Base-by-base conservation (phyloP, 139 green algal genomes). In the Mesotaenium endlicherianum region DNA sequence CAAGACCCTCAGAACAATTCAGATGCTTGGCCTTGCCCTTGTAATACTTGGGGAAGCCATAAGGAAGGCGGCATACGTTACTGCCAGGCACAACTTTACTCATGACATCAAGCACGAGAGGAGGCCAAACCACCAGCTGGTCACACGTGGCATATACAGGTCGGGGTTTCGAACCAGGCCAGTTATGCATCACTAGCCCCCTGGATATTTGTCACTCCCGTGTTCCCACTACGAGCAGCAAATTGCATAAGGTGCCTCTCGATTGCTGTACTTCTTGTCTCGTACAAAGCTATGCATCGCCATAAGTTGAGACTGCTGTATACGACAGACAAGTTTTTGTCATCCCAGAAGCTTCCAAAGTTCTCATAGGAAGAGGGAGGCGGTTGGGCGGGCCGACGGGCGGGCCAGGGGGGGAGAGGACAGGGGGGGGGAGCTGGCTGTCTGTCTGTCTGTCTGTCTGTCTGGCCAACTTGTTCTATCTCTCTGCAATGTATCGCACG, bases 1-100 rank as follows among this genome's bases (percentile, higher is more conserved):
- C 26, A 75, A 82, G 75, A 41, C 14, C 17, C 36, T 42, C n/a
- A 14, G 5, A 30, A 41, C n/a, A 41, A 8, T 82, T 58, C 47
- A 79, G 47, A 11, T 41, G 5, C 14, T 71, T 17, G 75, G 75
- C 75, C 6, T 77, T 38, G 49, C 30, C 6, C 26, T 92, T 31
- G 53, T 94, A 0, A 31, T 93, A 1, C 40, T 68, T 1, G 93
- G 86, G n/a, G 93, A 96, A 60, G 40, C 59, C 1, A 57, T 95
- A 26, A 64, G 93, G 0, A 96, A 96, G 64, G 41, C 76, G 44
- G 93, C 87, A 0, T 93, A 94, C 87, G 68, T 94, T 17, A 91
- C 87, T 20, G 93, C 93, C 2, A 34, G 81, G 5, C 45, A 80
- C 20, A 91, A 89, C 47, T 96, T 96, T 76, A 96, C 93, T 2